Evolutionary conservation across 306 rosid genomes (phyloP).

Genomic region (Vachellia collinsii): DNA sequence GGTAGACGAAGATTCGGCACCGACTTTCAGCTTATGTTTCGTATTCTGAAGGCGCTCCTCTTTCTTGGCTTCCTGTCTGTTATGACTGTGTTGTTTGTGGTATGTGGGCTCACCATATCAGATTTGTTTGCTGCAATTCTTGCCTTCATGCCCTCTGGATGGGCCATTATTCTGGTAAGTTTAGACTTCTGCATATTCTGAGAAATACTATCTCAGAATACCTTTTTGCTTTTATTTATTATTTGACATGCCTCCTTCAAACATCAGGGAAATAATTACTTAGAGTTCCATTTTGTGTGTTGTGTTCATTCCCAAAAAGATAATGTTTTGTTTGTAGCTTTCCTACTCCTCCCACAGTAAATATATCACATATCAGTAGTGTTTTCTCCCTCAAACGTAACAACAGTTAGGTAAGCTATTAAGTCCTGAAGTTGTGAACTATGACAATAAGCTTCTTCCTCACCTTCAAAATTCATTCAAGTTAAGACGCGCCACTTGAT

Average conservation of each 20-base stretch:
- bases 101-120: slow-evolving; percentile 23
- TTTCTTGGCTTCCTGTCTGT: slow-evolving; percentile 26
- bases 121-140: slow-evolving; percentile 50
- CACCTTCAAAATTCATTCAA: slow-evolving; percentile 2
- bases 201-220: background rate
- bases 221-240: background rate
- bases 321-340: background rate
- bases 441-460: background rate
- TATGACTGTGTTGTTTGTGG: slow-evolving; percentile 24
- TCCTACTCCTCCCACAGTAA: background rate
- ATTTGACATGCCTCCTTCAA: background rate
- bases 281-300: background rate
- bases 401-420: background rate
- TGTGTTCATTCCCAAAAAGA: background rate
- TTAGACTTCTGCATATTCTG: background rate
- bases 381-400: background rate
- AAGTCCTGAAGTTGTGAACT: background rate
- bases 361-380: background rate
- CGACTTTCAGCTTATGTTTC: slow-evolving; percentile 29
- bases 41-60: slow-evolving; percentile 26
- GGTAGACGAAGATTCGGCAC: slow-evolving; percentile 27
- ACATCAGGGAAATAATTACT: background rate
- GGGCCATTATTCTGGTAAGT: slow-evolving; percentile 40
- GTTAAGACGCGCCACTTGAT: background rate
- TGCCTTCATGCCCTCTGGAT: slow-evolving; percentile 62